Conservation (phyloP, 2,329 filamentous ascomycete genomes). For the Ascochyta clinopodiicola region DNA sequence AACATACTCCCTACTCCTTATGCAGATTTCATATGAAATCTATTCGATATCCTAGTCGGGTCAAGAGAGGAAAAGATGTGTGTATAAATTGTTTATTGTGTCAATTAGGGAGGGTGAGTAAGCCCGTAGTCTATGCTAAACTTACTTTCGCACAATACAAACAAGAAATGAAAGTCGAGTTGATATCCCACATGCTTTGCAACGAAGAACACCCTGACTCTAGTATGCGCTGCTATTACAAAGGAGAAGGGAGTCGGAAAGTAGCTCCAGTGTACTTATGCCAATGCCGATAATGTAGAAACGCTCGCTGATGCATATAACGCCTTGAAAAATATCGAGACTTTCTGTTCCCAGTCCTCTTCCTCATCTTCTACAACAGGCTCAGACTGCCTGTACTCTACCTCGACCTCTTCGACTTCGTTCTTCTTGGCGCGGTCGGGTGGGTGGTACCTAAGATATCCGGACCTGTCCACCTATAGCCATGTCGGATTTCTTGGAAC, state of each 20-base stretch:
- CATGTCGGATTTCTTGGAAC: not conserved
- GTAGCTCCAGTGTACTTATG: conserved; percentile 4
- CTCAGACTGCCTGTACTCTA: not conserved
- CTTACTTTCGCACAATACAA: conserved; percentile 3
- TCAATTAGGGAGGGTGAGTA: conserved; percentile 6
- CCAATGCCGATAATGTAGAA: conserved; percentile 10
- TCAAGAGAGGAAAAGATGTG: not conserved
- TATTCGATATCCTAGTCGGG: not conserved
- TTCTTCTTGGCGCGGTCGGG: not conserved
- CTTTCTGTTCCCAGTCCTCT: not conserved
- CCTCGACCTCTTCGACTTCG: not conserved
- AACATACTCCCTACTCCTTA: too few relatives aligned
- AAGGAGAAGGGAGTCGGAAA: conserved; percentile 5
- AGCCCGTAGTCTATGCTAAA: conserved; percentile 7
- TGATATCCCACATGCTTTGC: conserved; percentile 1
- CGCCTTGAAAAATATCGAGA: not conserved
- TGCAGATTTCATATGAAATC: not conserved
- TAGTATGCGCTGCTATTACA: conserved; percentile 17
- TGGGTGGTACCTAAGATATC: not conserved
- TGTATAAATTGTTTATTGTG: conserved; percentile 3
- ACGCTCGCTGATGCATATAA: conserved; percentile 17
- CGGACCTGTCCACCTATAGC: not conserved
- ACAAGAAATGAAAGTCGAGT: conserved; percentile 5
- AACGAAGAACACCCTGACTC: not conserved
- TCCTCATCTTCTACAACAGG: not conserved